Evolutionary conservation across 352 stramenopile genomes (phyloP).

Genomic region (Nothophytophthora sp.): DNA sequence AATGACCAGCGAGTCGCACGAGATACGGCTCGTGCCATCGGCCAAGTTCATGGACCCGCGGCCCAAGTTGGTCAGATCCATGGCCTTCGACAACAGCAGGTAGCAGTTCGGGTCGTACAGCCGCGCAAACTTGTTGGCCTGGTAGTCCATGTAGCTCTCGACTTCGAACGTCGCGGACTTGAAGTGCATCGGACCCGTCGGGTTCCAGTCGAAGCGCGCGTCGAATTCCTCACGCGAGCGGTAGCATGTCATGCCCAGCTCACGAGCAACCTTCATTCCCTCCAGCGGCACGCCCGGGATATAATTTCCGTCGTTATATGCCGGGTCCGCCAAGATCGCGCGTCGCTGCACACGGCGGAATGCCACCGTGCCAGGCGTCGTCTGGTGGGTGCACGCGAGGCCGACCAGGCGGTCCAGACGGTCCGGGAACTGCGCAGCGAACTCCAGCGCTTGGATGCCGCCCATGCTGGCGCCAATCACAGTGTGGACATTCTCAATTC

Average conservation of each 20-base stretch:
- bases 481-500: slow-evolving; percentile 73
- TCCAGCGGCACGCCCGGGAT: slow-evolving; percentile 46
- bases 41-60: slow-evolving; percentile 69
- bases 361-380: slow-evolving; percentile 83
- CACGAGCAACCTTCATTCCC: slow-evolving; percentile 85
- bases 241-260: slow-evolving; percentile 90
- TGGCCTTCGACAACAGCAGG: slow-evolving; percentile 85
- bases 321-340: slow-evolving; percentile 76
- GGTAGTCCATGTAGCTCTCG: slow-evolving; percentile 91
- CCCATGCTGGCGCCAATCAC: slow-evolving; percentile 90
- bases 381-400: slow-evolving; percentile 88
- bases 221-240: slow-evolving; percentile 90
- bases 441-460: slow-evolving; percentile 88
- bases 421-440: slow-evolving; percentile 80
- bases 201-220: slow-evolving; percentile 85
- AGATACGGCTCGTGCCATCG: slow-evolving; percentile 74
- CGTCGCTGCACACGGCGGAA: slow-evolving; percentile 84
- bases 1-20: slow-evolving; percentile 64
- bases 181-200: slow-evolving; percentile 67
- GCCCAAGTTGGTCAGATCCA: slow-evolving; percentile 85
- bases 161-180: slow-evolving; percentile 86
- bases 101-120: slow-evolving; percentile 90
- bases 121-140: slow-evolving; percentile 85
- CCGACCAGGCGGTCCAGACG: slow-evolving; percentile 69
- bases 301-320: slow-evolving; percentile 85